Conservation (phyloP, 2,329 filamentous ascomycete genomes). For the Pseudogymnoascus sp. region DNA sequence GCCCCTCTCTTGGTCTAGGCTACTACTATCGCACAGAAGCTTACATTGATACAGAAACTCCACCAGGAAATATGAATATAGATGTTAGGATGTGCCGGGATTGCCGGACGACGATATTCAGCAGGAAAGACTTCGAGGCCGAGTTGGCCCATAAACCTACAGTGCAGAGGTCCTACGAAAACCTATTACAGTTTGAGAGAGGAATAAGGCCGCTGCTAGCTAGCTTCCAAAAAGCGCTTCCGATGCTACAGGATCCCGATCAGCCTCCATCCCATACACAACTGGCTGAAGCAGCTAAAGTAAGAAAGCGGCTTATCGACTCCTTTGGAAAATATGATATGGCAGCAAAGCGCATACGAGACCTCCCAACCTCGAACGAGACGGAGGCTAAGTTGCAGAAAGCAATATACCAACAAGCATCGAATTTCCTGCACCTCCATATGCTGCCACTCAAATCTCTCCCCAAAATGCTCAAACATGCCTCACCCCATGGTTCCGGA, state of each 20-base stretch:
- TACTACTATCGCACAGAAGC: slow-evolving; percentile 27
- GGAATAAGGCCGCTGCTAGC: slow-evolving; percentile 63
- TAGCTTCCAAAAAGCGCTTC: slow-evolving; percentile 60
- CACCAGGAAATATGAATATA: slow-evolving; percentile 54
- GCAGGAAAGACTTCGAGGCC: slow-evolving; percentile 57
- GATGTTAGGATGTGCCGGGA: slow-evolving; percentile 90
- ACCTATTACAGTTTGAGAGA: slow-evolving; percentile 62
- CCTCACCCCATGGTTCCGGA: slow-evolving; percentile 43
- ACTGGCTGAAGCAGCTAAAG: slow-evolving; percentile 61
- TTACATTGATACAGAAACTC: slow-evolving; percentile 39
- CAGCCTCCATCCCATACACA: slow-evolving; percentile 42
- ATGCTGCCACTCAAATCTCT: slow-evolving; percentile 65
- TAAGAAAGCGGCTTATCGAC: slow-evolving; percentile 64
- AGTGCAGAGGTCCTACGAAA: slow-evolving; percentile 59
- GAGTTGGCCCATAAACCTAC: slow-evolving; percentile 51
- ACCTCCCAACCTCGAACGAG: slow-evolving; percentile 55
- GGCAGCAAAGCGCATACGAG: slow-evolving; percentile 60
- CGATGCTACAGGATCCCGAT: slow-evolving; percentile 58
- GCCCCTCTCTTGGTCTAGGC: slow-evolving; percentile 10
- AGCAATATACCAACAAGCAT: slow-evolving; percentile 61
- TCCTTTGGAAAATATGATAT: slow-evolving; percentile 65
- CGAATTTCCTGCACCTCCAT: slow-evolving; percentile 62
- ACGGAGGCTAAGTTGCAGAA: slow-evolving; percentile 60
- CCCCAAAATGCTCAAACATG: slow-evolving; percentile 54
- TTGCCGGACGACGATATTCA: slow-evolving; percentile 67